Evolutionary conservation across 2,329 filamentous ascomycete species (phyloP), one percentile per base, ranked within the genome.

Genomic region (Exophiala spinifera): DNA sequence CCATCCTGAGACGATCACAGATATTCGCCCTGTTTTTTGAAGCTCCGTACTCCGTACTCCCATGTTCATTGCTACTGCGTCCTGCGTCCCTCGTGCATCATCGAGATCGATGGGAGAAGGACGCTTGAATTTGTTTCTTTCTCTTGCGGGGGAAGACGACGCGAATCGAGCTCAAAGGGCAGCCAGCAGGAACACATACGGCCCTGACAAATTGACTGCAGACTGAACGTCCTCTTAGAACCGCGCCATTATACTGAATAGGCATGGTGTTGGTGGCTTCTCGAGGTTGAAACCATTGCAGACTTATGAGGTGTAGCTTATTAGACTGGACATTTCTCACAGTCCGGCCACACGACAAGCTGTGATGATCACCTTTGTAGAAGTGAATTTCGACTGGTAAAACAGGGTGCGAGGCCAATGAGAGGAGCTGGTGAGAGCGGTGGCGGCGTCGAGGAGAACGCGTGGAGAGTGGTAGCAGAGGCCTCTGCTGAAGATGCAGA

Each of bases 361-460:
- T 59, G 57, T 59, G 57, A 59, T 56, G 53, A 56, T 59, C 57
- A 59, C 57, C 48, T 17, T 34, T n/a, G 7, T 31, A 53, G 36
- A 59, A 46, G 49, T 56, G 57, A 54, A 51, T 20, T 51, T 49
- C 19, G 14, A 28, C 46, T 56, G 57, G 56, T 49, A 51, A 48
- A 52, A 56, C 57, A 49, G 17, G 39, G 28, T 23, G n/a, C 25
- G 10, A 46, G 48, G 31, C 57, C 57, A 59, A 59, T 59, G 25
- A 45, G 25, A 21, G 25, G 14, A 15, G 33, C 37, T 15, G n/a
- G 46, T 15, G 44, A 20, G 6, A 42, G 20, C n/a, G 47, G 20
- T 50, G 31, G 31, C 45, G 34, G 14, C n/a, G 42, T 36, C 33
- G 20, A 37, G 33, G 21, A 50, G 31, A 20, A 15, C 23, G 46